Evolutionary conservation across 805 yeast genomes (phyloP), one percentile per base, ranked within the genome.

Genomic region (Pichia kluyveri): DNA sequence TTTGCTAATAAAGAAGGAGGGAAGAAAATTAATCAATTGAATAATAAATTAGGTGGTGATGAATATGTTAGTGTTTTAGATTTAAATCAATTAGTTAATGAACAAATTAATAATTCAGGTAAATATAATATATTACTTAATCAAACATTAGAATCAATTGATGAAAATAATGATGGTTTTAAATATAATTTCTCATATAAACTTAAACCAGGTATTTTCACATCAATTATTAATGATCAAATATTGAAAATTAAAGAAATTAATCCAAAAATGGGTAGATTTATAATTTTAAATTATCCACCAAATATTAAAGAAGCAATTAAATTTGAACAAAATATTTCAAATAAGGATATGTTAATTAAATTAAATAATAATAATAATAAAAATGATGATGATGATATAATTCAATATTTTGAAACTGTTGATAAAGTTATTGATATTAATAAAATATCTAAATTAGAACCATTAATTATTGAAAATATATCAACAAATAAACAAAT

Each of bases 321-420:
- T 46, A 79, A 77, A 56, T 85, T 85, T 53, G 93, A 85, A 60
- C 84, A 80, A 55, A 86, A 83, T 50, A 71, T 84, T 28, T 73
- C 81, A 2, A 72, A 73, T 10, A 63, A 75, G 44, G 61, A 69
- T 48, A 69, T 71, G 44, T 46, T 79, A 39, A 62, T 70, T 27
- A 54, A 67, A 14, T 55, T 62, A 50, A 53, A 60, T 26, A 59
- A 60, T 4, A 55, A 53, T 1, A 52, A 56, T 26, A 59, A 60
- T 4, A 55, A 53, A 1, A 52, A 56, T 14, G 46, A 69, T 36
- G 60, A 66, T n/a, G 76, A 76, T 46, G 79, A 79, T 49, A 73
- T 83, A 14, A 68, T 75, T 42, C 79, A 78, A 40, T 85, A 85
- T 62, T 84, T 80, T 58, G 72, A 75, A 12, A 81, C 86, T 18